Percentiles rank a stretch among this genome's conserved stretches.
These are phyloP conservation scores for Stachybotrys echinatus DNA, from an alignment of 2,329 filamentous ascomycete genomes.

Conservation along the genomic window DNA sequence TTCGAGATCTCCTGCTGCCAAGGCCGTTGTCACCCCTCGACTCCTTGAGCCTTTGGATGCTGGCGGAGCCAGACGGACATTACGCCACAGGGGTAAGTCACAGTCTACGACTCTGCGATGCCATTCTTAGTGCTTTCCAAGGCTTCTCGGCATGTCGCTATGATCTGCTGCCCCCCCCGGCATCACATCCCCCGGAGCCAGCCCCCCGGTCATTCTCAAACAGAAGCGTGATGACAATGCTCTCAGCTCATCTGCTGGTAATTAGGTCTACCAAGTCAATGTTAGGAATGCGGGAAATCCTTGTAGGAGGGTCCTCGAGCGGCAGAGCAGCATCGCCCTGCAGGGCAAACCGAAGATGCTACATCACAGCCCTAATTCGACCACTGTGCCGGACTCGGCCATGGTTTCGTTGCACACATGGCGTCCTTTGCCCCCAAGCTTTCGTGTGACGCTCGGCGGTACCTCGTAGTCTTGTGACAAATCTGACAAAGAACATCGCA, in stretches of 20 bases:
- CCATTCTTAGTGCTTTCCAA: not conserved
- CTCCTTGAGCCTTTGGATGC: too few species aligned
- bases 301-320: too few species aligned
- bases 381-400: not conserved
- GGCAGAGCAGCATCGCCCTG: too few species aligned
- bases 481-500: too few species aligned
- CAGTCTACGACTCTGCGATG: not conserved
- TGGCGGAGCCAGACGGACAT: not conserved
- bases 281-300: too few species aligned
- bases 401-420: not conserved
- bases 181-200: not conserved
- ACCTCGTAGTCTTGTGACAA: not conserved
- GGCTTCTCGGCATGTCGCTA: not conserved
- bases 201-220: not conserved
- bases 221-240: not conserved
- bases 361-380: not conserved
- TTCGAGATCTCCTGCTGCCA: not conserved
- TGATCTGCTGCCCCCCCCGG: not conserved
- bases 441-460: not conserved
- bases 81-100: not conserved
- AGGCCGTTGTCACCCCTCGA: not conserved
- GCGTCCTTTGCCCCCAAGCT: not conserved
- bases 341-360: not conserved
- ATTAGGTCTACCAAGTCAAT: not conserved
- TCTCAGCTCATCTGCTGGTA: not conserved